Evolutionary conservation across 805 yeast species (phyloP).

Genomic region (Metschnikowia aberdeeniae): DNA sequence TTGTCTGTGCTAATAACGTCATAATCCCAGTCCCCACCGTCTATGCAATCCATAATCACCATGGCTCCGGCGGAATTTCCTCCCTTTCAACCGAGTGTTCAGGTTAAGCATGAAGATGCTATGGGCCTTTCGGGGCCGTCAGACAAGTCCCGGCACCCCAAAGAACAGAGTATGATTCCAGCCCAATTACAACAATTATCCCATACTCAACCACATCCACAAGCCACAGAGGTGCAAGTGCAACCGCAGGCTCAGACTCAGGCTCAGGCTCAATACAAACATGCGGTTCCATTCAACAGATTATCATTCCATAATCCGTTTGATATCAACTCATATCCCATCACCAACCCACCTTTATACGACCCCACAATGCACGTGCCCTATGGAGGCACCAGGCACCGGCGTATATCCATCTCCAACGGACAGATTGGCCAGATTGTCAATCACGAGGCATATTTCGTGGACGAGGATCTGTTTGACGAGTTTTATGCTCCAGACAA

Average conservation of each 20-base stretch:
- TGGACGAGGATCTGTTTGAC: conserved; percentile 24
- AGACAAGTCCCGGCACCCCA: not conserved
- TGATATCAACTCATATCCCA: conserved; percentile 37
- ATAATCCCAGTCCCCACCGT: not conserved
- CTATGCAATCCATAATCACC: conserved; percentile 1
- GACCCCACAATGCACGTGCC: conserved; percentile 41
- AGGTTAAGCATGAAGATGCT: not conserved
- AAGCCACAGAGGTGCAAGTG: not conserved
- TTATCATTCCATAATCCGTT: conserved; percentile 33
- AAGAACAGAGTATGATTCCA: not conserved
- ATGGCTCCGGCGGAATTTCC: conserved; percentile 2
- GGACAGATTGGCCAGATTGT: conserved; percentile 81
- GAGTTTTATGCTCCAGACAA: conserved; percentile 14
- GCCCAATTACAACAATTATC: conserved; percentile 4
- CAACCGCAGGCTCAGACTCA: conserved; percentile 1
- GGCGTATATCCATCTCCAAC: conserved; percentile 77
- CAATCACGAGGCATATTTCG: conserved; percentile 38
- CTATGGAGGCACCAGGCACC: conserved; percentile 37
- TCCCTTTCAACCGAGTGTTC: not conserved
- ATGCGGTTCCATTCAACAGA: conserved; percentile 9
- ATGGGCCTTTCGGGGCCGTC: not conserved
- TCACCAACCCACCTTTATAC: conserved; percentile 45
- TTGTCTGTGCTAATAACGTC: not conserved
- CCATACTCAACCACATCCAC: not conserved
- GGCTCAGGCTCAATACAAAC: conserved; percentile 5